phyloP scores from a whole-genome alignment of 495 filamentous ascomycete genomes.

The Aspergillus indologenus region DNA sequence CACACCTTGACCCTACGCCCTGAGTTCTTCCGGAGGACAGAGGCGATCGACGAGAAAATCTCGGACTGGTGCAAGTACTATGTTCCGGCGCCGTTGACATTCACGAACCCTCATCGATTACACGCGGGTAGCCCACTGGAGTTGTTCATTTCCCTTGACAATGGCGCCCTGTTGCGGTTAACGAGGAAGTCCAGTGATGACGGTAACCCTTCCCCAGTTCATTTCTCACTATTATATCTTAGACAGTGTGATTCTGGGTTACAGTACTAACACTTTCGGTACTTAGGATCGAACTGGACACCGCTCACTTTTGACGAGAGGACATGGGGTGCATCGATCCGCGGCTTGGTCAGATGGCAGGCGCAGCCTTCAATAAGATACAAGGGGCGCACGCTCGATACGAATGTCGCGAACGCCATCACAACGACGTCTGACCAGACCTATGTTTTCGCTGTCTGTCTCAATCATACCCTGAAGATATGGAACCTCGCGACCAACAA shows the following conservation, averaged over 20 bases:
- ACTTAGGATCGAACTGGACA: constrained; percentile 60
- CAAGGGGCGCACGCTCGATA: constrained; percentile 63
- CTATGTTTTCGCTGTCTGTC: constrained; percentile 76
- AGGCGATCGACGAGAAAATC: constrained; percentile 65
- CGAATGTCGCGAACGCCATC: constrained; percentile 61
- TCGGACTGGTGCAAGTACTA: constrained; percentile 74
- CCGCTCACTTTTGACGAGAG: constrained; percentile 77
- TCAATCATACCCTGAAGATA: constrained; percentile 81
- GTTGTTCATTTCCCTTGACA: constrained; percentile 75
- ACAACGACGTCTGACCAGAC: constrained; percentile 60
- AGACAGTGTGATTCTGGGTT: not conserved
- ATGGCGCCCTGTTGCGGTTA: constrained; percentile 76
- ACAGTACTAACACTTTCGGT: constrained; percentile 20
- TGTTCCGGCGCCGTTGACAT: constrained; percentile 65
- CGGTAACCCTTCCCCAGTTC: constrained; percentile 43
- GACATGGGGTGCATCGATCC: constrained; percentile 70
- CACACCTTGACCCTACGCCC: constrained; percentile 76
- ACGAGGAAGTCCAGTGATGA: constrained; percentile 63
- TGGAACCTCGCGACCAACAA: constrained; percentile 79
- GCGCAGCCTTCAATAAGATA: constrained; percentile 62
- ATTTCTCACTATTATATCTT: too few species aligned
- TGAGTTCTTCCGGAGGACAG: constrained; percentile 69
- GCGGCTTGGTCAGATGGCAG: constrained; percentile 68
- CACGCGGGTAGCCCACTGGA: constrained; percentile 67
- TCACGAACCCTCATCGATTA: constrained; percentile 78